These are phyloP conservation scores for Globisporangium cederbergense DNA, from an alignment of 352 stramenopile species.

Conservation along the genomic window DNA sequence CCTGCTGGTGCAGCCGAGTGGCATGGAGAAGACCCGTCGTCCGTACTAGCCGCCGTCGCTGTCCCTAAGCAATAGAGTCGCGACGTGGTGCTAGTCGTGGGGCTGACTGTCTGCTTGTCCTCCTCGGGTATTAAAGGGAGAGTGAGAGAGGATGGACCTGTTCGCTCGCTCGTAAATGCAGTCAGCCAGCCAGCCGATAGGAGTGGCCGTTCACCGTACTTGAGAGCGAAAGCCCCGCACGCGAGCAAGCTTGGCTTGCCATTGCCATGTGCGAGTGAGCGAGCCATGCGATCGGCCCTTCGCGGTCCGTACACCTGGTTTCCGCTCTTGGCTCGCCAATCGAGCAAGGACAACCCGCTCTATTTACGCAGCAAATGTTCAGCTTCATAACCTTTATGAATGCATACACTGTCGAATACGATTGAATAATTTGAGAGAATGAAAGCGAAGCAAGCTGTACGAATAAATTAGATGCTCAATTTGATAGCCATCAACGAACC, in stretches of 20 bases:
- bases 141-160: not conserved
- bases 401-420: no score
- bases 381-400: no score
- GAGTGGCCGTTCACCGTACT: not conserved
- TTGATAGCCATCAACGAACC: no score
- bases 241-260: not conserved
- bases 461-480: no score
- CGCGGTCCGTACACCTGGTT: not conserved
- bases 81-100: not conserved
- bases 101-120: not conserved
- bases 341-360: not conserved
- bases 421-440: no score
- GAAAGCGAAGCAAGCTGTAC: no score
- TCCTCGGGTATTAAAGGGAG: not conserved
- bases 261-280: not conserved
- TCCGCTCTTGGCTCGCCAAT: not conserved
- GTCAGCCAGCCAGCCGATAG: not conserved
- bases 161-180: not conserved
- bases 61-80: not conserved
- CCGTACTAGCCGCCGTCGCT: not conserved
- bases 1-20: not conserved
- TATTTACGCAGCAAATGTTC: not conserved
- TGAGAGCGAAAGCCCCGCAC: not conserved
- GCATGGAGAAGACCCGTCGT: slow-evolving; percentile 9
- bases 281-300: not conserved